Base-by-base conservation (phyloP, 331 rosid species). In the Malus hybrid region DNA sequence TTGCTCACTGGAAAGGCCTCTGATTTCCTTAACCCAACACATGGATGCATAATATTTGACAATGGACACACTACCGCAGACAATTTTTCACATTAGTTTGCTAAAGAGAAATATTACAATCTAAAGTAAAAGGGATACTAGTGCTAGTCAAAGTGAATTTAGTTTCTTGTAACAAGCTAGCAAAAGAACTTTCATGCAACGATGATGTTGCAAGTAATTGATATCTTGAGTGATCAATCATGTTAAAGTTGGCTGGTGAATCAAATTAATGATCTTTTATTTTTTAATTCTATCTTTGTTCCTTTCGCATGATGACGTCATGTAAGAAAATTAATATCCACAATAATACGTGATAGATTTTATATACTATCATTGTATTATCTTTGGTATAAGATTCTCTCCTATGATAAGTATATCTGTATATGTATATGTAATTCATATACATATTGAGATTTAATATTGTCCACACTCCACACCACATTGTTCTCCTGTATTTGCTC, bases 401-500 rank as follows among this genome's bases (percentile, higher is more conserved):
- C 46, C 1, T 9, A 2, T 39, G 46, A 24, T 24, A 24, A 24
- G 24, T 36, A 15, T 39, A 3, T n/a, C n/a, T 3, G 13, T 39
- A 39, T 10, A 39, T 19, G 4, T 19, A 31, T 52, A 7, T 24
- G 44, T 36, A 9, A 24, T 28, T 18, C 11, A 50, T 50, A 16
- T 24, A 24, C 24, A 24, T 8, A 12, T 19, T 32, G 8, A 56
- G 54, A 56, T 34, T 56, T 57, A 22, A 33, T 56, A 39, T 22
- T 60, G 67, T 6, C 24, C 27, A 16, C 66, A 22, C 34, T 65
- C 9, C 22, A 11, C 76, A 24, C 28, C 68, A 60, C 76, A 71
- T 62, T 28, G 50, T 32, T 19, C 59, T 79, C 93, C 96, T 72
- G 24, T 50, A 78, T 69, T 85, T 86, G 88, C 93, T 90, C 90